phyloP scores from a whole-genome alignment of 306 rosid species.

The Albizia julibrissin region DNA sequence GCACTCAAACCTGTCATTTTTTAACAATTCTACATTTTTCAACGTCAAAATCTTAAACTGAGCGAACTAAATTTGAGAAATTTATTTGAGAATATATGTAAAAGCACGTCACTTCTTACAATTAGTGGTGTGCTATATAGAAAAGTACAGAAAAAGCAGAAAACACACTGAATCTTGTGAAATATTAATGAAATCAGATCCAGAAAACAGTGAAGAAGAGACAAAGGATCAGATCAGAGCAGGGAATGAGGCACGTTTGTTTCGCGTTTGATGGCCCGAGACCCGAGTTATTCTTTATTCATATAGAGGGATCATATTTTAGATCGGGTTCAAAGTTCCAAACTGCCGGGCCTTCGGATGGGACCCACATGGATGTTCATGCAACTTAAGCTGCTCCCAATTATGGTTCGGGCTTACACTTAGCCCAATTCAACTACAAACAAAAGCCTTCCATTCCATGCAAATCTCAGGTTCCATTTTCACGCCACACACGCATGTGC shows the following conservation, averaged over 20 bases:
- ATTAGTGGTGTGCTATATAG: background rate
- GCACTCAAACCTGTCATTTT: background rate
- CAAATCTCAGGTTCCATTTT: background rate
- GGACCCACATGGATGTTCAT: background rate
- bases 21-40: too few species aligned
- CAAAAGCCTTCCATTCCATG: background rate
- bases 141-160: background rate
- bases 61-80: background rate
- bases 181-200: slow-evolving; percentile 3
- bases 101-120: background rate
- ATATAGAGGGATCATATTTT: background rate
- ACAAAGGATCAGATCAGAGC: background rate
- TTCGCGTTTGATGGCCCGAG: background rate
- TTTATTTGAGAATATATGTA: background rate
- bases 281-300: background rate
- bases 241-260: background rate
- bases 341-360: background rate
- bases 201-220: background rate
- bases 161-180: background rate
- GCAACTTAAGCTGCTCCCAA: background rate
- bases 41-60: background rate
- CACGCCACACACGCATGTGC: slow-evolving; percentile 6
- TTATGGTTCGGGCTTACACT: background rate
- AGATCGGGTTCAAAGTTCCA: background rate
- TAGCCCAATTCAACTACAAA: background rate